Evolutionary conservation across 257 asterid species (phyloP), one percentile per base, ranked within the genome.

Genomic region (Solanum peruvianum): DNA sequence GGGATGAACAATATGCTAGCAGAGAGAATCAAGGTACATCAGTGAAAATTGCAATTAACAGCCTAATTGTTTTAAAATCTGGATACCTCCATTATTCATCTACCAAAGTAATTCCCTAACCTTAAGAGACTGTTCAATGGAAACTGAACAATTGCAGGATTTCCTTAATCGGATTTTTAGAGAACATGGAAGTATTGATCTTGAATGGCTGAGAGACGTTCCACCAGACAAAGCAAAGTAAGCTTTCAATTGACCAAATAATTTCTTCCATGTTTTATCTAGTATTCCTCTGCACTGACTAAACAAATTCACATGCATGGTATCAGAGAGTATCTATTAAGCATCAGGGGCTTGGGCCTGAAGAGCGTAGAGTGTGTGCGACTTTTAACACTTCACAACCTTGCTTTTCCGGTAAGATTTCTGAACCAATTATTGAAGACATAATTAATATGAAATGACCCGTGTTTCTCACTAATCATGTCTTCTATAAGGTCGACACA

Each of bases 221-320:
- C 98, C 97, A 80, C 99, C 99, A 21, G 99, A 97, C 92, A 91
- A 93, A 90, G 99, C 98, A 83, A 97, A 97, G 99, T 97, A 94
- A 81, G 94, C 82, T 62, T 78, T 73, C 75, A 88, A 52, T 71
- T 49, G 85, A 49, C 41, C 47, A 81, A 81, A 49, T 81, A 81
- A 49, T 84, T 41, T 76, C 49, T 76, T 80, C 86, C 35, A 89
- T 66, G 77, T n/a, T 15, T 15, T 87, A 81, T 45, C 87, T 58
- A 69, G 56, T 80, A 49, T 47, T 60, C 37, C 83, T 64, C 73
- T 35, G 60, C 58, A 49, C 47, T n/a, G 16, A 81, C 85, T 81
- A 52, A 81, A 88, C 86, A 78, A 37, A 81, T 89, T 41, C 82
- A 44, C 88, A 82, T 72, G 44, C 85, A 52, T 67, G 66, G 75